Base-by-base conservation (phyloP, 768 basidiomycete genomes). In the Kondoa malvinella region DNA sequence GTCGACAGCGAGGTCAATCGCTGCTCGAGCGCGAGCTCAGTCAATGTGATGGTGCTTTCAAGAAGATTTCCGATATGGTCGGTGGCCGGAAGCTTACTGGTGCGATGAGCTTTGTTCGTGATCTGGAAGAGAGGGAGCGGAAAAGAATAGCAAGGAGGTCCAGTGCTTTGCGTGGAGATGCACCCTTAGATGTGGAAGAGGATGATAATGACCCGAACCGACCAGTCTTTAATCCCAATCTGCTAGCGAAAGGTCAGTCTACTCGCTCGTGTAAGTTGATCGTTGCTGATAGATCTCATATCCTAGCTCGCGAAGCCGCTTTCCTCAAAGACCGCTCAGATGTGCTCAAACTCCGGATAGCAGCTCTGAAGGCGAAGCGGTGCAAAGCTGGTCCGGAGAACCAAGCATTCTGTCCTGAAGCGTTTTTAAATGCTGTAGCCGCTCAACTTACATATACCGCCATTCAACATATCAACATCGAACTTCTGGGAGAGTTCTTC, bases 381-480 rank as follows among this genome's bases (percentile, higher is more conserved):
- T 99, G 95, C 21, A 84, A 84, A 69, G 81, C 83, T 0, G 92
- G 94, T 0, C 92, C 92, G 3, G 85, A 90, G 68, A 90, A 83
- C 71, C 87, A 92, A 66, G 83, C 85, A 14, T 82, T 97, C 75
- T 99, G 95, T 76, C 95, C 95, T 0, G 95, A 99, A 77, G 88
- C 89, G 0, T 97, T 97, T 83, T 82, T 99, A 71, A 87, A 90
- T 73, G 90, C 94, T 29, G 92, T 99, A 26, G 91, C 95, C 1
- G 89, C 96, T 76, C 97, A 99, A 77, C 81, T 99, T 56, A 91
- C 92, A 0, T 86, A 91, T 75, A 97, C 94, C 0, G 89, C 91
- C 1, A 85, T 92, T 1, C 90, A 96, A 87, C 97, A 97, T 77
- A 95, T 99, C 81, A 95, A 92, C 79, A 95, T 99, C 68, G 95